Base-by-base conservation (phyloP, 345 rosid species). In the Ceriops zippeliana region DNA sequence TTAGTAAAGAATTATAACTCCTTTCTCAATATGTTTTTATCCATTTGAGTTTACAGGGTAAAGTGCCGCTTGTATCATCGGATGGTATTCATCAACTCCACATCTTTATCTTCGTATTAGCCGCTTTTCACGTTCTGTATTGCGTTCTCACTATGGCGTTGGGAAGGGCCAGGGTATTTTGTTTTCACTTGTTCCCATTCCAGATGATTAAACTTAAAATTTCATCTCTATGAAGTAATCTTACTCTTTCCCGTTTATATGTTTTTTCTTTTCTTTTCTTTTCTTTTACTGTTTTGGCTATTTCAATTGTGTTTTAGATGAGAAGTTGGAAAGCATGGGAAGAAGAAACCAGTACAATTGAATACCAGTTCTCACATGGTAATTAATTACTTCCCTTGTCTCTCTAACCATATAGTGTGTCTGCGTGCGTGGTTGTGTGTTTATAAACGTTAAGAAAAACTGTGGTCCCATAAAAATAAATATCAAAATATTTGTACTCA, bases 31-130 rank as follows among this genome's bases (percentile, higher is more conserved):
- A 24, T 59, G 63, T 6, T 28, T 28, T 11, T 13, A 10, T 19
- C 37, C 22, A n/a, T 24, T 30, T 61, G 62, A 26, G 65, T 28
- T 66, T 61, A 27, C 73, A 82, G 86, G 73, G 56, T 35, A 75
- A 72, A 70, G 80, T 83, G 0, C 75, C 83, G 1, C 37, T 83
- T 68, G 66, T 83, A n/a, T 83, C 86, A 16, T 58, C 81, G 3
- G 83, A 78, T 6, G 46, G 59, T 4, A 56, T 77, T 17, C 83
- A 80, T 57, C 86, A 83, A 63, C 59, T 80, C 61, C 86, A 80
- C 64, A 77, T 83, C 24, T 80, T 83, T 73, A 77, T 82, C 46
- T 82, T 82, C 58, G 78, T 77, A 35, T 75, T 82, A 4, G 83
- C 83, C 5, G 73, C 77, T 30, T 70, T 80, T 54, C 86, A 83